Percentiles rank a stretch among this genome's conserved stretches.
These are phyloP conservation scores for Lichenothelia convexa DNA, from an alignment of 495 filamentous ascomycete species.

Conservation along the genomic window DNA sequence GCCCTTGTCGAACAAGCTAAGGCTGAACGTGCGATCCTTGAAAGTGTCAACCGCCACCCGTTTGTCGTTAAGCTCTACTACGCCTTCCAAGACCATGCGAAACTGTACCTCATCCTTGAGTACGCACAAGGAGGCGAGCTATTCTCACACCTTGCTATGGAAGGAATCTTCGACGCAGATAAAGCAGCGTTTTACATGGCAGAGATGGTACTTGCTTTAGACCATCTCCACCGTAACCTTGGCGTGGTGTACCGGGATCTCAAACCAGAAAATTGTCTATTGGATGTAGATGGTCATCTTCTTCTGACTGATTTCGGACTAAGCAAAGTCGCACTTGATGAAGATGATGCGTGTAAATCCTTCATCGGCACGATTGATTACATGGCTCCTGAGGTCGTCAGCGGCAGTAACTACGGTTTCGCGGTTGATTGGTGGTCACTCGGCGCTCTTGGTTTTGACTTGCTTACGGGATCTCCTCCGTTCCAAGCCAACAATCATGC, in stretches of 20 bases:
- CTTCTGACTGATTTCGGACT: constrained; percentile 94
- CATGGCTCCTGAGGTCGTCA: constrained; percentile 93
- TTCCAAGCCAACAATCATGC: constrained; percentile 78
- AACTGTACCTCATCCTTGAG: constrained; percentile 92
- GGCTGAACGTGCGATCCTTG: constrained; percentile 83
- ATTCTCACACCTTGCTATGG: constrained; percentile 72
- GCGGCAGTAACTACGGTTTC: constrained; percentile 69
- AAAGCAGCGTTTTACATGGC: constrained; percentile 94
- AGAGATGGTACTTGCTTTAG: constrained; percentile 84
- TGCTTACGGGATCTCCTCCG: constrained; percentile 76
- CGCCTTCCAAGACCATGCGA: constrained; percentile 95
- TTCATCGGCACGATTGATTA: constrained; percentile 89
- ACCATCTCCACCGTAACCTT: constrained; percentile 75
- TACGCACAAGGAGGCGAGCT: constrained; percentile 96
- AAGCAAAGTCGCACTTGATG: constrained; percentile 80
- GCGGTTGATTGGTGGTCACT: constrained; percentile 98
- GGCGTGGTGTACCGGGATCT: constrained; percentile 93
- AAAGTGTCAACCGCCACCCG: constrained; percentile 86
- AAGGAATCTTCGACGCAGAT: constrained; percentile 80
- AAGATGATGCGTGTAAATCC: constrained; percentile 56
- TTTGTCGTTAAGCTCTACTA: constrained; percentile 97
- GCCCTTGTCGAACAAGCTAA: constrained; percentile 89
- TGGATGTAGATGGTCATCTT: constrained; percentile 79
- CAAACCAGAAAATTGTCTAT: constrained; percentile 93
- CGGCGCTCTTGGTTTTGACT: constrained; percentile 75